Base-by-base conservation (phyloP, 2,329 filamentous ascomycete species). In the Sclerotinia borealis region DNA sequence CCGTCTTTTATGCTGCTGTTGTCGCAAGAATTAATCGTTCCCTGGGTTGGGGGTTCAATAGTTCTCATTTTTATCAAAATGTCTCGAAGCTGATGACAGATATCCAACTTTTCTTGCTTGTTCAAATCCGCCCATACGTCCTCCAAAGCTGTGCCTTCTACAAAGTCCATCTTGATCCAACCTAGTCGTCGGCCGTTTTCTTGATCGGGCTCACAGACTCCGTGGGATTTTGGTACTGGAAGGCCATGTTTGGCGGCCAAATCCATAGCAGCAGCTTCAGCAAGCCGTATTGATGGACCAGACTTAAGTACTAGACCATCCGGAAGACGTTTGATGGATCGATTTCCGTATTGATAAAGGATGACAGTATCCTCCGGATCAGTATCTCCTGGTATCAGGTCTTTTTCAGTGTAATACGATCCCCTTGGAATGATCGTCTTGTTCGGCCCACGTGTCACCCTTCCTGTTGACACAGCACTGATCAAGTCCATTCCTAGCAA, bases 191-290 rank as follows among this genome's bases (percentile, higher is more conserved):
- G 37, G 25, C 19, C 25, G 17, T 22, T 8, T 15, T 13, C 50
- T 39, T 9, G 25, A 49, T 19, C 25, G 45, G 39, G 19, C 37
- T 34, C n/a, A n/a, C 34, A 52, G 15, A 13, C 29, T 0, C 49
- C 22, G 65, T 79, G 72, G 1, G 81, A 72, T 22, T 75, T 74
- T 4, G 80, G 80, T 0, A 81, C 76, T 7, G 79, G 79, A 27
- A 82, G 73, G 2, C 72, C 72, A 4, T 79, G 71, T n/a, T 71
- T 52, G 6, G 74, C 72, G 52, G 81, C 64, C 52, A 76, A 79
- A 34, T 72, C 65, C 72, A 81, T 77, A 3, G 78, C 71, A 48
- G 70, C 69, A 37, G 74, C 78, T 69, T 80, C 77, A 9, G 75
- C 69, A 9, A 79, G 70, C 50, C 74, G 52, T 37, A 61, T 41